These are phyloP conservation scores for Fusarium irregulare DNA, from an alignment of 2,329 filamentous ascomycete species.

Conservation along the genomic window DNA sequence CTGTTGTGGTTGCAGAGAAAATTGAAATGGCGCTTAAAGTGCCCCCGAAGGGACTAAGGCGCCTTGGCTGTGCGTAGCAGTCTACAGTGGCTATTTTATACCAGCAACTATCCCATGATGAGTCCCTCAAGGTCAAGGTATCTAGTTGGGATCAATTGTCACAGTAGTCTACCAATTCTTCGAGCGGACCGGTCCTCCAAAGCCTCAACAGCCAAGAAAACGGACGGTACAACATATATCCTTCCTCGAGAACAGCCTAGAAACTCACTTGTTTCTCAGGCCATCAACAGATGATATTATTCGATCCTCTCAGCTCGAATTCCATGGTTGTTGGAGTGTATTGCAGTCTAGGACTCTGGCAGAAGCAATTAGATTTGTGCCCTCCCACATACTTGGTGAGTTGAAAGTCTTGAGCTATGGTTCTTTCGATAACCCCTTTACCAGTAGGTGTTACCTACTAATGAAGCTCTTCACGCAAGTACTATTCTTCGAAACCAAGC, in stretches of 20 bases:
- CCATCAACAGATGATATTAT: neutral
- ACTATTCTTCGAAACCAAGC: no score
- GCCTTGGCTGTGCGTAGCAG: neutral
- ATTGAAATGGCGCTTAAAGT: neutral
- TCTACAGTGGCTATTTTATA: neutral
- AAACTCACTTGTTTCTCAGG: neutral
- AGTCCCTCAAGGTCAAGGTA: neutral
- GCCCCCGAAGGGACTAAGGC: neutral
- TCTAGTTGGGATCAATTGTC: neutral
- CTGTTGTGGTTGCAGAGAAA: slow-evolving; percentile 5
- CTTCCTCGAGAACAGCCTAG: neutral
- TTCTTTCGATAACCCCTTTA: neutral
- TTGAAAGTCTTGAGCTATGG: neutral
- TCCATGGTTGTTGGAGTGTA: neutral
- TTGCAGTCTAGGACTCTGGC: neutral
- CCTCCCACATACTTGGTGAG: neutral
- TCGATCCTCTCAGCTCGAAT: neutral
- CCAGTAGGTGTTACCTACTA: neutral
- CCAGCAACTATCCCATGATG: neutral
- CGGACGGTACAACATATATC: neutral
- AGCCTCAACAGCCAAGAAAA: neutral
- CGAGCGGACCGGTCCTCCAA: neutral
- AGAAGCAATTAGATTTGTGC: neutral
- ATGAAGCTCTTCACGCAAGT: neutral
- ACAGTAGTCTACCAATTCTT: neutral